phyloP scores from a whole-genome alignment of 768 basidiomycete species.

The Russula griseocarnosa region DNA sequence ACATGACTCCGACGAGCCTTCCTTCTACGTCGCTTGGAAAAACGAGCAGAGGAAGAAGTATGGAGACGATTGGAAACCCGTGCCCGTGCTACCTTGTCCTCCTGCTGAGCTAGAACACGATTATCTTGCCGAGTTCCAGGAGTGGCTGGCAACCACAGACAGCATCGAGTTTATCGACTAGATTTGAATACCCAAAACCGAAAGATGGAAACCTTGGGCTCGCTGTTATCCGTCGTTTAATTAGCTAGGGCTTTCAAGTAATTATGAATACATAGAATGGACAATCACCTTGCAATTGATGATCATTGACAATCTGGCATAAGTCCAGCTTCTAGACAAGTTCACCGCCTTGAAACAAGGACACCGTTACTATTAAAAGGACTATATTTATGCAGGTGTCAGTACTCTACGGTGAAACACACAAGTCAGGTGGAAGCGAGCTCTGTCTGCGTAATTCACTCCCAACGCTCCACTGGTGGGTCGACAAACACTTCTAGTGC shows the following conservation, averaged over 20 bases:
- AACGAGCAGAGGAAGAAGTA: constrained; percentile 11
- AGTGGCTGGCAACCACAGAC: constrained; percentile 25
- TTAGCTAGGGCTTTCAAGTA: neutral
- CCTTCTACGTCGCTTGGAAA: constrained; percentile 22
- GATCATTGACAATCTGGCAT: neutral
- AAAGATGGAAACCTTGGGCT: neutral
- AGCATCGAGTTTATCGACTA: constrained; percentile 22
- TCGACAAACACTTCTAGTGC: constrained; percentile 58
- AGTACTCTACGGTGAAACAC: neutral
- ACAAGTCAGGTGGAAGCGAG: neutral
- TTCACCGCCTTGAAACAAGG: neutral
- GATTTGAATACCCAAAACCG: neutral
- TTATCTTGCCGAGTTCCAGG: constrained; percentile 59
- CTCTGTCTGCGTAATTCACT: constrained; percentile 4
- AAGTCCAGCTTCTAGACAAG: neutral
- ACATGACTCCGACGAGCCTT: constrained; percentile 16
- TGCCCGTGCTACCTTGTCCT: neutral
- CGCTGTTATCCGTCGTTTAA: neutral
- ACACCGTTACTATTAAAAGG: constrained; percentile 4
- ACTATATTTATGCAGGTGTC: constrained; percentile 3
- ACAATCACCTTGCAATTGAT: neutral
- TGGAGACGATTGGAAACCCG: constrained; percentile 19
- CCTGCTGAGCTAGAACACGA: constrained; percentile 34
- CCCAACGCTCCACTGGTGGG: constrained; percentile 31
- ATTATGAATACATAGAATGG: neutral